A percentile compares a stretch with the other conserved stretches of the same genome.
phyloP scores from a whole-genome alignment of 345 rosid genomes.

The Conringia planisiliqua region DNA sequence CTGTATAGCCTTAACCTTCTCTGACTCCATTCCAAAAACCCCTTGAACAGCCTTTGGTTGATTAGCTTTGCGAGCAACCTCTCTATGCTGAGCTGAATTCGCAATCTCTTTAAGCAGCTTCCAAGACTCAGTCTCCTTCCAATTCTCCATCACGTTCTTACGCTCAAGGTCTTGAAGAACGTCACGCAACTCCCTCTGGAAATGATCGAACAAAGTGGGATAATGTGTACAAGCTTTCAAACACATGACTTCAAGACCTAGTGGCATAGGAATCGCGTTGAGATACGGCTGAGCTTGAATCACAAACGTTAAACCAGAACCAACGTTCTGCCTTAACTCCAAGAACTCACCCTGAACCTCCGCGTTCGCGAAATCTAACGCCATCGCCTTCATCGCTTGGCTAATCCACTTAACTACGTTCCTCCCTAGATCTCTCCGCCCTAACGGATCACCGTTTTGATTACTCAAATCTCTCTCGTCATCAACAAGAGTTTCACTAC shows the following conservation, averaged over 20 bases:
- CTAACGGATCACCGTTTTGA: constrained; percentile 87
- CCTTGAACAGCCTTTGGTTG: constrained; percentile 72
- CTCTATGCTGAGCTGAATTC: constrained; percentile 87
- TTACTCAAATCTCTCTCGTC: constrained; percentile 28
- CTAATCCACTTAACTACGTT: constrained; percentile 73
- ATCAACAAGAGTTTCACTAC: constrained; percentile 12
- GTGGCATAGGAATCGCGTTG: constrained; percentile 81
- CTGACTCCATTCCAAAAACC: constrained; percentile 76
- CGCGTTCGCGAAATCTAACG: constrained; percentile 63
- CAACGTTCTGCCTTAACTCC: constrained; percentile 68
- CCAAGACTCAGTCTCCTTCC: constrained; percentile 81
- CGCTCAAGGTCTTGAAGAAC: constrained; percentile 66
- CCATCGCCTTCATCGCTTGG: constrained; percentile 86
- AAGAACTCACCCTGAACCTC: constrained; percentile 77
- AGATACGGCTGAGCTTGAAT: constrained; percentile 86
- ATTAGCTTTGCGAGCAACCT: constrained; percentile 61
- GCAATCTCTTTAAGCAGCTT: constrained; percentile 92
- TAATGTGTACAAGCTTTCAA: constrained; percentile 87
- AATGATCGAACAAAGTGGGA: constrained; percentile 86
- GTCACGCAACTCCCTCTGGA: constrained; percentile 85
- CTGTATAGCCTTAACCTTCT: constrained; percentile 71
- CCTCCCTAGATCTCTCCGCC: constrained; percentile 74
- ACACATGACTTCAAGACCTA: constrained; percentile 74
- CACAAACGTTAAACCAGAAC: constrained; percentile 87
- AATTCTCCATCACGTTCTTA: constrained; percentile 48